These are phyloP conservation scores for Neoboletus brunneissimus DNA, from an alignment of 768 basidiomycete genomes.

Conservation along the genomic window DNA sequence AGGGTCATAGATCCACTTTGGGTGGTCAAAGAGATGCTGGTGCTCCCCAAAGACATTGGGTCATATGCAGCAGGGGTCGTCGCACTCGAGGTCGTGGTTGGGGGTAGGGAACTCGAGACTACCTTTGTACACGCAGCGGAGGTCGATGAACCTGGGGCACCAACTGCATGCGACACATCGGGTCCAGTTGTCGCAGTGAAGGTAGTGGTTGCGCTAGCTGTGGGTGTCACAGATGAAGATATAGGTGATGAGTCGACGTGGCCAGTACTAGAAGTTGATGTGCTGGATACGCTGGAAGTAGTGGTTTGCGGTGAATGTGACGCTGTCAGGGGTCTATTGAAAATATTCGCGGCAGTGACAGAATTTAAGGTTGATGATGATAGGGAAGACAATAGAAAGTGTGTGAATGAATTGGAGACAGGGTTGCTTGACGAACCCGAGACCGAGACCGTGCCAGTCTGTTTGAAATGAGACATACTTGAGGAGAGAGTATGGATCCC, in stretches of 20 bases:
- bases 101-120: no score
- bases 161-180: not conserved
- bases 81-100: not conserved
- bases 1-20: not conserved
- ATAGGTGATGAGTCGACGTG: not conserved
- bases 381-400: not conserved
- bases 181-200: not conserved
- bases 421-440: not conserved
- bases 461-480: not conserved
- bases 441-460: not conserved
- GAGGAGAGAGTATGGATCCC: not conserved
- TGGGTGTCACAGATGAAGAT: not conserved
- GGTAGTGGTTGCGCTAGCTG: not conserved
- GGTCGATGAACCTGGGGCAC: not conserved
- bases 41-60: not conserved
- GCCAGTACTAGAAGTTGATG: not conserved
- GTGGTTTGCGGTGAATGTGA: not conserved
- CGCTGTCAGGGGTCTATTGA: not conserved
- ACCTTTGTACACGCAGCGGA: not conserved
- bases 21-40: not conserved
- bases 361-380: not conserved
- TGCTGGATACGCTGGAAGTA: not conserved
- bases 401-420: not conserved
- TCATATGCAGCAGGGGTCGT: not conserved
- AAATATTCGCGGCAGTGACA: not conserved